Base-by-base conservation (phyloP, 164 flowering plant species). In the Tinospora cordifolia region DNA sequence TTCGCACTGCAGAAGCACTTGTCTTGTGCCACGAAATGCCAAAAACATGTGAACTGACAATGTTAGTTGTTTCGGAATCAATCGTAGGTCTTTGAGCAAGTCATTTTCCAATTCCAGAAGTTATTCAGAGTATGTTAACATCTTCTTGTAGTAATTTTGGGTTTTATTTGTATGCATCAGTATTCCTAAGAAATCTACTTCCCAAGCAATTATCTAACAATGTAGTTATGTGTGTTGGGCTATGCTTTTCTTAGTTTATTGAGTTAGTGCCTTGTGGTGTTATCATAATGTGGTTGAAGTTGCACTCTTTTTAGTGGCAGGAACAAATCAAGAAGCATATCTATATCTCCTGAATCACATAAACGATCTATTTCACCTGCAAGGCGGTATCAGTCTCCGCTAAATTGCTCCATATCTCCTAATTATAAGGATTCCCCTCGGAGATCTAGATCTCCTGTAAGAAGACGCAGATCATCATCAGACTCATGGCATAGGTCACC, bases 61-160 rank as follows among this genome's bases (percentile, higher is more conserved):
- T 34, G 30, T 30, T 57, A 17, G 65, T 13, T 79, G 70, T 10
- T 78, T 79, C 80, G 86, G 88, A 57, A 69, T 72, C 27, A 71
- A 73, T 41, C 79, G 69, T 40, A 74, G 80, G 71, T 85, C 92
- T 62, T 71, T 68, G 41, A 86, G 92, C 85, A 84, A 75, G 72
- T 83, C 93, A 38, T 57, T 63, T 57, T 87, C 91, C 8, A 81
- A 78, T 69, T 86, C 95, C 3, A 75, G 85, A 76, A 88, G 93
- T 78, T 70, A 79, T 65, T 85, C 92, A 70, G 77, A 65, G 92
- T 87, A 83, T 70, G 80, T 73, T 71, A 44, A 44, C 10, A 44
- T 63, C 44, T 27, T 51, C 9, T 0, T 58, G 25, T 72, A 4
- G 14, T 8, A 9, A 36, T 10, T 19, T 49, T 71, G 58, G 24